Conservation (phyloP, 805 yeast genomes). For the Ogataea parapolymorpha region DNA sequence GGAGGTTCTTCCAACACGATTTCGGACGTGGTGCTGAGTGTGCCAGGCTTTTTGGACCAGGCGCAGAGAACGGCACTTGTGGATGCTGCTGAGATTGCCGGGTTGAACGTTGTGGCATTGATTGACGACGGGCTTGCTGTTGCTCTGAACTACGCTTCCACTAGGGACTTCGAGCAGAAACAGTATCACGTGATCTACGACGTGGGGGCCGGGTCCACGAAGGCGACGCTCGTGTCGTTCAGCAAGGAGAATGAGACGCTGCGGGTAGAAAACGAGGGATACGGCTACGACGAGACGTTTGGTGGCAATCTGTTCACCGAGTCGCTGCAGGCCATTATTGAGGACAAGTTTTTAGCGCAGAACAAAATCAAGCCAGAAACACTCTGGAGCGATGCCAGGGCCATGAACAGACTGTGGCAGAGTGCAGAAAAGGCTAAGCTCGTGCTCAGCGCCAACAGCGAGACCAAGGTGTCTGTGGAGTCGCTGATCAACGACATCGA, state of each 20-base stretch:
- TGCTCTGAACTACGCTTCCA: conserved; percentile 73
- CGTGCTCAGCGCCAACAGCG: conserved; percentile 83
- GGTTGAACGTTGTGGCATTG: conserved; percentile 58
- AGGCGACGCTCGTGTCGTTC: conserved; percentile 78
- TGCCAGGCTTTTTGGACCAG: conserved; percentile 68
- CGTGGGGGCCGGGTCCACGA: conserved; percentile 89
- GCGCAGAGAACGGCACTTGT: conserved; percentile 66
- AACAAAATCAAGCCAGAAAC: conserved; percentile 38
- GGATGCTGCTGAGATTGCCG: conserved; percentile 72
- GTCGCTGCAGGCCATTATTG: conserved; percentile 57
- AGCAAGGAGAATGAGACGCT: conserved; percentile 40
- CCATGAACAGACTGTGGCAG: conserved; percentile 67
- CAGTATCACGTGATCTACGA: conserved; percentile 76
- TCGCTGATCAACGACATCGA: conserved; percentile 71
- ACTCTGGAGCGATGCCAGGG: conserved; percentile 36
- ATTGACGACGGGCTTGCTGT: conserved; percentile 93
- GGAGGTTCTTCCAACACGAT: conserved; percentile 45
- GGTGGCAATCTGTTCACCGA: conserved; percentile 79
- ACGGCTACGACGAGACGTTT: conserved; percentile 60
- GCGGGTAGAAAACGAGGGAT: conserved; percentile 62
- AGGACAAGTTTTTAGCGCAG: conserved; percentile 54
- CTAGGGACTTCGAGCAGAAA: conserved; percentile 43
- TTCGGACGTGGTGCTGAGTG: conserved; percentile 68
- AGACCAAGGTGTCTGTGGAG: conserved; percentile 75
- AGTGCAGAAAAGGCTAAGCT: conserved; percentile 87